Evolutionary conservation across 192 early-diverging fungal species (phyloP).

Genomic region (Jimgerdemannia flammicorona): DNA sequence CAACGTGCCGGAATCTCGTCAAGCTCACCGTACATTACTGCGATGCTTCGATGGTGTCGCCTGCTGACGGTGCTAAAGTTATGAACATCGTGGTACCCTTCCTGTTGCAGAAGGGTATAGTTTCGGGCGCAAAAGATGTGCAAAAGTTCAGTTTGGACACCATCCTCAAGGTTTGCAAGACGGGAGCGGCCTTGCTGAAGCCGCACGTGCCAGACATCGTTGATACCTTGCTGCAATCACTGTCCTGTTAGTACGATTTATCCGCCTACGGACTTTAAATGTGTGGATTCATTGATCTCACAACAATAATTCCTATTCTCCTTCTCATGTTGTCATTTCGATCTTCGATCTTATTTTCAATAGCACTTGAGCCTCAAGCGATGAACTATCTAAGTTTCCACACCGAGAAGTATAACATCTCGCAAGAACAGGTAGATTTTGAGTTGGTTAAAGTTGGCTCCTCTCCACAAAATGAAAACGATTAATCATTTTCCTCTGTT

Average conservation of each 20-base stretch:
- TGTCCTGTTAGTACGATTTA: constrained; percentile 73
- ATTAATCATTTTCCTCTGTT: neutral
- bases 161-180: constrained; percentile 79
- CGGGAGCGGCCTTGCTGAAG: constrained; percentile 68
- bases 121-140: constrained; percentile 84
- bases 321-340: neutral
- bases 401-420: constrained; percentile 79
- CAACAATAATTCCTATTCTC: too few relatives aligned
- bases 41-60: constrained; percentile 62
- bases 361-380: constrained; percentile 39
- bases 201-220: constrained; percentile 70
- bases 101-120: constrained; percentile 70
- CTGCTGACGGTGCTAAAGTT: constrained; percentile 62
- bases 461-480: neutral
- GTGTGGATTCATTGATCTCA: neutral
- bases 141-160: constrained; percentile 76
- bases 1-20: constrained; percentile 75
- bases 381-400: constrained; percentile 91
- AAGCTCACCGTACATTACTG: constrained; percentile 82
- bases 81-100: constrained; percentile 86
- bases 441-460: too few relatives aligned
- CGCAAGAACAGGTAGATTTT: constrained; percentile 61
- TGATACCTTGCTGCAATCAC: constrained; percentile 75
- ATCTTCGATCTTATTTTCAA: neutral
- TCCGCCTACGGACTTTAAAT: constrained; percentile 3